phyloP scores from a whole-genome alignment of 2,329 filamentous ascomycete species.

The Aspergillus sojae region DNA sequence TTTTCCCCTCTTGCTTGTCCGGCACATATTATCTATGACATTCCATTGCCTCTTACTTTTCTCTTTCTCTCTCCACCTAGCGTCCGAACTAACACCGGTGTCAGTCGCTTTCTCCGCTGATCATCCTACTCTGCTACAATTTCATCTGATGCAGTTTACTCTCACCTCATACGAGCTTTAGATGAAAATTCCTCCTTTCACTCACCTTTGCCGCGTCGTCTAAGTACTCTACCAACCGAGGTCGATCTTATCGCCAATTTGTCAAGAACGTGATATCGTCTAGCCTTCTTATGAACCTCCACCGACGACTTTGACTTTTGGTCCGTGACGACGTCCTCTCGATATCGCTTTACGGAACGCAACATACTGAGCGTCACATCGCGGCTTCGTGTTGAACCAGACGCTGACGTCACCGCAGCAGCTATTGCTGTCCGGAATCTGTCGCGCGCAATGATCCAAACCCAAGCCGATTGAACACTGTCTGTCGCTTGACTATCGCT shows the following conservation, averaged over 20 bases:
- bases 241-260: background rate
- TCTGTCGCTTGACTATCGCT: constrained; percentile 7
- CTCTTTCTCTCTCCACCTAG: background rate
- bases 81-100: background rate
- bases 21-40: constrained; percentile 2
- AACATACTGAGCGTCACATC: background rate
- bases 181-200: background rate
- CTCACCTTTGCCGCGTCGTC: background rate
- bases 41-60: background rate
- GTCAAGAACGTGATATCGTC: background rate
- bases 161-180: background rate
- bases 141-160: background rate
- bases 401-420: constrained; percentile 19
- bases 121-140: background rate
- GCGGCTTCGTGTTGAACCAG: background rate
- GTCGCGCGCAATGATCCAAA: constrained; percentile 21
- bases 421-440: constrained; percentile 5
- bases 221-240: background rate
- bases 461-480: constrained; percentile 7
- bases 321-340: background rate
- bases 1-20: constrained; percentile 8
- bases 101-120: background rate
- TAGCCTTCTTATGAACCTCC: background rate
- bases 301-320: background rate
- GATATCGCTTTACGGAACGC: background rate